These are phyloP conservation scores for Fraxinus anomala DNA, from an alignment of 257 asterid species.

Conservation along the genomic window DNA sequence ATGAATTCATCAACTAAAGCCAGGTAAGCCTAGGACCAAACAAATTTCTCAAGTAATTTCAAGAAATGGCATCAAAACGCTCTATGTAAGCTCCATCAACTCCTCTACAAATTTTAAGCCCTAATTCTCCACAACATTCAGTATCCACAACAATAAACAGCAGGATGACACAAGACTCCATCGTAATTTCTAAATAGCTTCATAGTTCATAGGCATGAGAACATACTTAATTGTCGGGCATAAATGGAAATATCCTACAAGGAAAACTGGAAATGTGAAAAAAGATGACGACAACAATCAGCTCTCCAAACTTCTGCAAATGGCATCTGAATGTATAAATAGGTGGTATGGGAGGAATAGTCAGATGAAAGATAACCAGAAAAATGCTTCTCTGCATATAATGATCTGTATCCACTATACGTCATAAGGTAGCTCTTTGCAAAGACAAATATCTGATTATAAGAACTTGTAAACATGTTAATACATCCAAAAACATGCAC, in stretches of 20 bases:
- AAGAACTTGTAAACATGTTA: background rate
- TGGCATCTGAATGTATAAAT: background rate
- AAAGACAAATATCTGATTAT: background rate
- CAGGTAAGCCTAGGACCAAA: background rate
- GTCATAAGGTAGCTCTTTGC: background rate
- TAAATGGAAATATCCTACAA: conserved; percentile 9
- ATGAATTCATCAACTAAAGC: conserved; percentile 5
- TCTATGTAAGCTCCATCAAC: background rate
- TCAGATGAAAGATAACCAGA: background rate
- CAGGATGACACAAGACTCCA: background rate
- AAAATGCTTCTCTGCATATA: background rate
- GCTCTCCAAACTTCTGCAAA: background rate
- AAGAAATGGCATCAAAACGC: conserved; percentile 7
- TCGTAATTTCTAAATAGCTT: background rate
- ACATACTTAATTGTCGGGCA: background rate
- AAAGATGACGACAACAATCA: background rate
- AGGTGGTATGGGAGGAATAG: background rate
- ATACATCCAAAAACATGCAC: conserved; percentile 10
- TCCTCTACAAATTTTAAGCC: background rate
- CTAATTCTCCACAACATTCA: conserved; percentile 1
- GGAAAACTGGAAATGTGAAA: conserved; percentile 9
- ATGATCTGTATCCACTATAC: background rate
- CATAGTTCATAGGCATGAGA: background rate
- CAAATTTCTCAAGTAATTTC: conserved; percentile 6
- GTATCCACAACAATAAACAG: background rate